Evolutionary conservation across 148 eudicot species (phyloP).

Genomic region (Silene uniflora): DNA sequence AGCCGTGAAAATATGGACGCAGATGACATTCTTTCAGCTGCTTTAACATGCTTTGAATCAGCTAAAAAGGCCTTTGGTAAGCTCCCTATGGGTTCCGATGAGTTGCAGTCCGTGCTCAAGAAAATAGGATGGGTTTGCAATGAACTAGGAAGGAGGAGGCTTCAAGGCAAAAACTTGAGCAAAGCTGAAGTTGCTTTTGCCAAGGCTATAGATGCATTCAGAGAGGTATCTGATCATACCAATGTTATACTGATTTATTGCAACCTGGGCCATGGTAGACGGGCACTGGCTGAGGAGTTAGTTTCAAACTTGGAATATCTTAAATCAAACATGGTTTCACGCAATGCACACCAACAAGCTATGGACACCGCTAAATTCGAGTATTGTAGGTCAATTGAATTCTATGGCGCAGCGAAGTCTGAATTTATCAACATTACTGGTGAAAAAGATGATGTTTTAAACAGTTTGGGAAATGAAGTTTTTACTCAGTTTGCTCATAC

Average conservation of each 20-base stretch:
- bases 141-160: constrained; percentile 77
- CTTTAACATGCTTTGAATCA: constrained; percentile 70
- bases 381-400: constrained; percentile 64
- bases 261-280: constrained; percentile 90
- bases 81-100: constrained; percentile 40
- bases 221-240: constrained; percentile 71
- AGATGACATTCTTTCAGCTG: constrained; percentile 55
- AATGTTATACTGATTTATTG: constrained; percentile 80
- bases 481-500: constrained; percentile 90
- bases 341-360: constrained; percentile 53
- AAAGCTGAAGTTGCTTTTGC: constrained; percentile 80
- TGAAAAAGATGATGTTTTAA: constrained; percentile 36
- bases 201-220: constrained; percentile 76
- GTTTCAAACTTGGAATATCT: constrained; percentile 52
- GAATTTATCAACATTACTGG: constrained; percentile 40
- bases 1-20: constrained; percentile 45
- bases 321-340: constrained; percentile 44
- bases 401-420: constrained; percentile 74
- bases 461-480: constrained; percentile 59
- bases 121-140: constrained; percentile 99
- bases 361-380: constrained; percentile 65
- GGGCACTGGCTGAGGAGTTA: constrained; percentile 82
- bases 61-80: constrained; percentile 60
- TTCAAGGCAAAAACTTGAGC: constrained; percentile 62
- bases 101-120: constrained; percentile 58